Evolutionary conservation across 2,329 filamentous ascomycete genomes (phyloP).

Genomic region (Colletotrichum truncatum): DNA sequence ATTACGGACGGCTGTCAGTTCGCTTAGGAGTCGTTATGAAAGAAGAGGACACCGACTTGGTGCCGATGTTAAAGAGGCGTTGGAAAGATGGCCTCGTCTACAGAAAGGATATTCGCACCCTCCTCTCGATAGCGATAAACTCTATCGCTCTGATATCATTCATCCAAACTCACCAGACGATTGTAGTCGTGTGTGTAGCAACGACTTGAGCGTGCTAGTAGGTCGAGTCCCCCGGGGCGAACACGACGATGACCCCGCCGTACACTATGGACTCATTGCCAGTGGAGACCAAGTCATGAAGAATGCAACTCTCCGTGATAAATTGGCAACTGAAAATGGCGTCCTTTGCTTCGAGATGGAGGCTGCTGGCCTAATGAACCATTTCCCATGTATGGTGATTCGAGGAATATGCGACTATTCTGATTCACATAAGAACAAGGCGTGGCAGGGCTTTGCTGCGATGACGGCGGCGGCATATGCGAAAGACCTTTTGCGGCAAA

Average conservation of each 20-base stretch:
- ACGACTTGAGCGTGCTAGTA: background rate
- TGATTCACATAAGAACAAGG: slow-evolving; percentile 48
- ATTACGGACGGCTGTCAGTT: no score
- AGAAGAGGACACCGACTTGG: no score
- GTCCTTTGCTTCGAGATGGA: slow-evolving; percentile 42
- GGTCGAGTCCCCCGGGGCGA: background rate
- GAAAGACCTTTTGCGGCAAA: slow-evolving; percentile 31
- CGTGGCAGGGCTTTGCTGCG: slow-evolving; percentile 47
- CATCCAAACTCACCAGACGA: no score
- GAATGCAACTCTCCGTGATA: slow-evolving; percentile 40
- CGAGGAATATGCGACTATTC: slow-evolving; percentile 51
- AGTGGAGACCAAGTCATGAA: slow-evolving; percentile 48
- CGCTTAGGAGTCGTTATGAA: no score
- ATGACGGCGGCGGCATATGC: slow-evolving; percentile 42
- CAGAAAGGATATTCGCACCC: no score
- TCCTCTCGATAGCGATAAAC: no score
- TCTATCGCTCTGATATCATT: no score
- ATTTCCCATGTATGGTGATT: slow-evolving; percentile 45
- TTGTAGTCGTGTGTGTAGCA: rapidly evolving
- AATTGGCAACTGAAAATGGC: slow-evolving; percentile 30
- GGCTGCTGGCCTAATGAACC: slow-evolving; percentile 36
- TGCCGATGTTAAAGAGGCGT: slow-evolving; percentile 5
- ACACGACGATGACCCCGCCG: background rate
- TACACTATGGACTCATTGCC: slow-evolving; percentile 38
- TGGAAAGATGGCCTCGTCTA: no score